Conservation (phyloP, 306 rosid genomes). For the Cicer cuneatum region DNA sequence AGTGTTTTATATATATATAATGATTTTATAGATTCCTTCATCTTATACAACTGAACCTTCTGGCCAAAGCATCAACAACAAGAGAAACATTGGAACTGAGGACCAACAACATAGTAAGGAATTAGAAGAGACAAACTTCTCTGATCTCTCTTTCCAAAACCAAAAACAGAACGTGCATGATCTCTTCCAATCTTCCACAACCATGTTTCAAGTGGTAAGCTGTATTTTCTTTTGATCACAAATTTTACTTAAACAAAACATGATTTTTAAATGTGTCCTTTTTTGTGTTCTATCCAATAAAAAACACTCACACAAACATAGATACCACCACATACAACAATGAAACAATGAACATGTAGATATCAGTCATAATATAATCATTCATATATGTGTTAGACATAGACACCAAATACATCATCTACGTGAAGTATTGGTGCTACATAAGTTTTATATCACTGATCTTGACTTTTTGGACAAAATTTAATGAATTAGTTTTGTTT, state of each 20-base stretch:
- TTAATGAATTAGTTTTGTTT: background rate
- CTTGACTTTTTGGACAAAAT: constrained; percentile 6
- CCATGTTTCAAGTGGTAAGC: constrained; percentile 57
- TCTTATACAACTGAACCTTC: constrained; percentile 62
- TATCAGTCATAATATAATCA: no score
- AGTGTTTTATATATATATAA: background rate
- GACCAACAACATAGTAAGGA: constrained; percentile 45
- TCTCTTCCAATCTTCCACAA: constrained; percentile 57
- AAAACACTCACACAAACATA: no score
- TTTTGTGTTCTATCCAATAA: background rate
- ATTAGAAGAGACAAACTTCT: constrained; percentile 47
- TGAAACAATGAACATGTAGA: no score
- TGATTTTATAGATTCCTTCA: constrained; percentile 55
- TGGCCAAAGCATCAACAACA: constrained; percentile 42
- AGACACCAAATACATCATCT: no score
- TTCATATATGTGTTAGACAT: no score
- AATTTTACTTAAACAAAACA: background rate
- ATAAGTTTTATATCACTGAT: background rate
- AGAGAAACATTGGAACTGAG: constrained; percentile 50
- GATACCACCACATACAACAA: no score
- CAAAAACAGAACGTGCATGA: constrained; percentile 48
- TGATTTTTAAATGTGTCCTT: background rate
- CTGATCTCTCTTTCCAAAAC: constrained; percentile 63
- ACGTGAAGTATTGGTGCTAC: no score
- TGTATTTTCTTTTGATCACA: background rate